These are phyloP conservation scores for Termitomyces heimii DNA, from an alignment of 768 basidiomycete species.

Conservation along the genomic window DNA sequence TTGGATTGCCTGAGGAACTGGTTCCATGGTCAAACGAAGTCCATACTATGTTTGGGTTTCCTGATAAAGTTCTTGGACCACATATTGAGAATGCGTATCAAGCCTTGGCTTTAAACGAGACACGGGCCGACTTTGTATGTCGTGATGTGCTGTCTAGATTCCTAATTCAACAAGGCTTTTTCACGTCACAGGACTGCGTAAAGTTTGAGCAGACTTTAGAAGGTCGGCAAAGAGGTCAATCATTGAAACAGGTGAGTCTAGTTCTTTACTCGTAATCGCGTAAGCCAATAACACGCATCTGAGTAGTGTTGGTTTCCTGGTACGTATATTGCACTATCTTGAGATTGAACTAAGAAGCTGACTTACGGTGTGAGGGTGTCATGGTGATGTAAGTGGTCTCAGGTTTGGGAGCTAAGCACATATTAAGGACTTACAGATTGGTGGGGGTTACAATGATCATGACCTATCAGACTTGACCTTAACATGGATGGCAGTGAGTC, in stretches of 20 bases:
- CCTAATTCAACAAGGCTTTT: neutral
- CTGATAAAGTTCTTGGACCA: slow-evolving; percentile 49
- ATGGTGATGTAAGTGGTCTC: slow-evolving; percentile 30
- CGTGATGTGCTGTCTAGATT: neutral
- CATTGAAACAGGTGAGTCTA: slow-evolving; percentile 50
- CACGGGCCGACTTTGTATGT: slow-evolving; percentile 61
- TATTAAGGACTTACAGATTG: slow-evolving; percentile 36
- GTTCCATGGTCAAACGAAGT: slow-evolving; percentile 36
- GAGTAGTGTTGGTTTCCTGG: slow-evolving; percentile 68
- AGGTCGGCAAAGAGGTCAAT: slow-evolving; percentile 49
- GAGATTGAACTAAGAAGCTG: neutral
- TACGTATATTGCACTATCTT: slow-evolving; percentile 19
- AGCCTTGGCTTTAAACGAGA: slow-evolving; percentile 65
- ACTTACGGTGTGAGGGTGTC: slow-evolving; percentile 20
- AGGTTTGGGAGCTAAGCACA: neutral
- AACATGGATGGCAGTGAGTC: slow-evolving; percentile 56
- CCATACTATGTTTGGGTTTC: slow-evolving; percentile 58
- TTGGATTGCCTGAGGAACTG: slow-evolving; percentile 66
- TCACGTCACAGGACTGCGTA: slow-evolving; percentile 35
- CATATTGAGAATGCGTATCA: slow-evolving; percentile 66
- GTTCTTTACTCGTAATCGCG: neutral
- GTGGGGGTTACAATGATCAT: slow-evolving; percentile 64
- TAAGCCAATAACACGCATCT: neutral
- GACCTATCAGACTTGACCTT: slow-evolving; percentile 64
- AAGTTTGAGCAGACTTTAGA: slow-evolving; percentile 55